Percentiles rank a stretch among this genome's conserved stretches.
phyloP scores from a whole-genome alignment of 352 stramenopile genomes.

The Blastocystis sp. region DNA sequence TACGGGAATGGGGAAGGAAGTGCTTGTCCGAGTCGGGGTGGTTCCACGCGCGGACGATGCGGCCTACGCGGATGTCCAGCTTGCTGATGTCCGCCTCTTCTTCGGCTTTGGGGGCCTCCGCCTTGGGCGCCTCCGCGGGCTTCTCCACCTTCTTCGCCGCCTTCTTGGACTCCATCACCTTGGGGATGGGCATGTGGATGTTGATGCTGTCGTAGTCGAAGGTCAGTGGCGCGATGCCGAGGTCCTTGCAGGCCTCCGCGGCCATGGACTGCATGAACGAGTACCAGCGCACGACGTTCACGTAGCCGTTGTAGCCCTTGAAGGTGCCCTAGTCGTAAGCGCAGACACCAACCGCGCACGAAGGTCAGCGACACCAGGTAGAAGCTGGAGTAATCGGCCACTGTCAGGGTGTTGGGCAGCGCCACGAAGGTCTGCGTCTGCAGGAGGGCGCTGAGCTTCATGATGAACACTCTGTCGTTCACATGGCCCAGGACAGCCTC shows the following conservation, averaged over 20 bases:
- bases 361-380: slow-evolving; percentile 17
- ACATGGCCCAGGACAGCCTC: slow-evolving; percentile 1
- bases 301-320: slow-evolving; percentile 53
- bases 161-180: slow-evolving; percentile 39
- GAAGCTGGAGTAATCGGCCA: slow-evolving; percentile 57
- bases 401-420: slow-evolving; percentile 16
- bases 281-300: slow-evolving; percentile 63
- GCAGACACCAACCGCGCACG: background rate
- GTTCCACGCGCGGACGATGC: slow-evolving; percentile 87
- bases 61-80: slow-evolving; percentile 84
- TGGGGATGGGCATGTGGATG: slow-evolving; percentile 42
- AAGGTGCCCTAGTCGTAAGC: slow-evolving; percentile 22
- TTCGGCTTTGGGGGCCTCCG: slow-evolving; percentile 16
- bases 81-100: slow-evolving; percentile 72
- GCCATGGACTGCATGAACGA: slow-evolving; percentile 52
- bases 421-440: slow-evolving; percentile 39
- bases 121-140: slow-evolving; percentile 30
- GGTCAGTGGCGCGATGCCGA: background rate
- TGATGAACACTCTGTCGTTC: slow-evolving; percentile 30
- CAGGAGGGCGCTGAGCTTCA: slow-evolving; percentile 40
- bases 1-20: background rate
- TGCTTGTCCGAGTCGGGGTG: slow-evolving; percentile 84
- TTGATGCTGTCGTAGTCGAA: slow-evolving; percentile 52
- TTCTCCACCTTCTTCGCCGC: slow-evolving; percentile 44
- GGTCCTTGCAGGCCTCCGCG: background rate